phyloP scores from a whole-genome alignment of 2,329 filamentous ascomycete genomes.

The Didymosphaeria variabile region DNA sequence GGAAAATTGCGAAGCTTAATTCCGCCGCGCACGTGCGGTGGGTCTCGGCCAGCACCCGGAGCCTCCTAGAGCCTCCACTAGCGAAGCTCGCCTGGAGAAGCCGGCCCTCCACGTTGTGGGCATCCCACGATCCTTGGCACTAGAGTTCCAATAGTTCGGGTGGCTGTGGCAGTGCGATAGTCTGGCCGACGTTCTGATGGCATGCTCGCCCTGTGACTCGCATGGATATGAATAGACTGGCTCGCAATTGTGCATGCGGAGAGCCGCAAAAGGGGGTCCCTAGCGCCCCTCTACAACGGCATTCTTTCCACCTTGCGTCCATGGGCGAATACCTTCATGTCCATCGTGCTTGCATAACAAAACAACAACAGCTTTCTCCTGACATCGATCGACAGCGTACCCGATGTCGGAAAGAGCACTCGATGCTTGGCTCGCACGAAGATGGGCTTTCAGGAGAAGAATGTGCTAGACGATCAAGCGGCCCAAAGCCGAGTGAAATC shows the following conservation, averaged over 20 bases:
- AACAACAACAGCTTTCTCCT: background rate
- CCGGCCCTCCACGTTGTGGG: constrained; percentile 1
- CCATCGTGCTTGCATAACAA: background rate
- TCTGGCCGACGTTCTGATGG: background rate
- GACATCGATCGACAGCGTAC: background rate
- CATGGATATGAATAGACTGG: background rate
- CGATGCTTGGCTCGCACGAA: too few species aligned
- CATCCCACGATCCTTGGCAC: constrained; percentile 14
- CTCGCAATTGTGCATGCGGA: background rate
- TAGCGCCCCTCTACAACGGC: background rate
- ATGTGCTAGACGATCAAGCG: background rate
- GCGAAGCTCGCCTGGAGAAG: background rate
- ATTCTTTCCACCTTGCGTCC: background rate
- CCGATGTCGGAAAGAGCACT: background rate
- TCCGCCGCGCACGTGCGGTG: constrained; percentile 5
- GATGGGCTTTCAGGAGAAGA: background rate
- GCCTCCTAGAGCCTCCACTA: constrained; percentile 4
- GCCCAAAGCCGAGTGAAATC: background rate
- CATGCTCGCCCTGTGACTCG: background rate
- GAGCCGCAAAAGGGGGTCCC: constrained; percentile 3
- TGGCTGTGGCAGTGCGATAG: constrained; percentile 12
- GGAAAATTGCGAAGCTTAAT: background rate
- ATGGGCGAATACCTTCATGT: background rate
- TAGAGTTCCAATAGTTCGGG: constrained; percentile 4
- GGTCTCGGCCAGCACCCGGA: background rate